Evolutionary conservation across 176 grass and related monocot species (phyloP), one percentile per base, ranked within the genome.

Genomic region (Zoysia japonica): DNA sequence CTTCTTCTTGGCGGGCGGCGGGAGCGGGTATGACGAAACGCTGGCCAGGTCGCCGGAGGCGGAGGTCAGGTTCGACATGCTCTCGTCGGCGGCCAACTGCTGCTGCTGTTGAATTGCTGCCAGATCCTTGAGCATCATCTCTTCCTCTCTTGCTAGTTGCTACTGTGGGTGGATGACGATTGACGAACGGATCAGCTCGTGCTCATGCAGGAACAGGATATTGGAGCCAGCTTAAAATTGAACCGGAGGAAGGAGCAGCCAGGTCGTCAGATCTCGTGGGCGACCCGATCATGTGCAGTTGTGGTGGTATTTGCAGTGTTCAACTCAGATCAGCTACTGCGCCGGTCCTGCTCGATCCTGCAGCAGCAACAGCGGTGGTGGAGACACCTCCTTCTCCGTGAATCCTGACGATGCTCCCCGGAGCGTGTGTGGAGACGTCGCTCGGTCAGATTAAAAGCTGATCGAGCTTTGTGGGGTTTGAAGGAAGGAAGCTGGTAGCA

Each of bases 21-120:
- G 81, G 19, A 80, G 77, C 0, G 87, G 78, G 80, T 88, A 89
- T 54, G 92, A 94, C 47, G 96, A 89, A 51, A 91, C 88, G 78
- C 92, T 95, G 51, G 84, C 61, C 42, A 80, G 88, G 87, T 99
- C 96, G 3, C 92, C 86, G 69, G 92, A 95, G 47, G 96, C 96
- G 44, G 96, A 99, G 65, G 96, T 99, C 13, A 95, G 88, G 86
- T 96, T 99, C 0, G 96, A 99, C 92, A 96, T 91, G 86, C 91
- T 99, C 87, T 99, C 96, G 35, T 95, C 96, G 13, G 87, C 84
- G 5, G 37, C 65, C 79, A 78, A 53, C 37, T 78, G 82, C 39
- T 89, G 88, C 35, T 86, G 89, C 60, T 90, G 85, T 55, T 90
- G 93, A 90, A 93, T 89, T 82, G 81, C 71, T 5, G 79, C 81